Conservation (phyloP, 1,284 basidiomycete species). For the Ustilago shanxiensis region DNA sequence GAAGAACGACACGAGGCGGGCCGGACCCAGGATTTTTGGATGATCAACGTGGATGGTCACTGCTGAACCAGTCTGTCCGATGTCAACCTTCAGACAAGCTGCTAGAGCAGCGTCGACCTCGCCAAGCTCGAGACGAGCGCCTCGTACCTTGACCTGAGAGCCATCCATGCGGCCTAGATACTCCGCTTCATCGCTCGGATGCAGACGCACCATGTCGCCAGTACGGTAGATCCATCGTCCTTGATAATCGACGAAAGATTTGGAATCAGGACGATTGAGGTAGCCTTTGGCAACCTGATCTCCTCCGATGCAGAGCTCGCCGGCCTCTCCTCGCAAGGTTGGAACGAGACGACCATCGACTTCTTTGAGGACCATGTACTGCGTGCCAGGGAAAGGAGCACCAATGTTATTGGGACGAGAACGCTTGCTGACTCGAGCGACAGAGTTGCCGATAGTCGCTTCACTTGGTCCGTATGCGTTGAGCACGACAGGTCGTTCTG, state of each 20-base stretch:
- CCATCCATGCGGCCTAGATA: conserved; percentile 64
- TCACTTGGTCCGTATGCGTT: conserved; percentile 69
- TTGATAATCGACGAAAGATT: conserved; percentile 44
- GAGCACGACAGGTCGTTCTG: conserved; percentile 47
- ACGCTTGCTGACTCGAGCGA: conserved; percentile 48
- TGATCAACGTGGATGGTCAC: conserved; percentile 53
- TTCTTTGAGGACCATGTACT: conserved; percentile 56
- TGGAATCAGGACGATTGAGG: conserved; percentile 39
- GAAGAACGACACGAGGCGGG: conserved; percentile 55
- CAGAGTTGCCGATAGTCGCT: conserved; percentile 66
- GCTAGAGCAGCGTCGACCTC: conserved; percentile 58
- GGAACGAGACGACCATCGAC: conserved; percentile 29
- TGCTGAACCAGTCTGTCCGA: conserved; percentile 19
- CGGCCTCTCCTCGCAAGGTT: conserved; percentile 58
- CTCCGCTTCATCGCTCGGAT: conserved; percentile 54
- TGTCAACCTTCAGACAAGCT: conserved; percentile 15
- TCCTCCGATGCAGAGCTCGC: conserved; percentile 65
- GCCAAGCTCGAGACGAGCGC: conserved; percentile 65
- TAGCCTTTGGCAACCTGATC: conserved; percentile 64
- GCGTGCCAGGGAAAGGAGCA: conserved; percentile 59
- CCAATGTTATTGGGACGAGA: conserved; percentile 58
- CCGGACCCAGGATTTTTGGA: conserved; percentile 32
- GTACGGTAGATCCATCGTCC: conserved; percentile 59
- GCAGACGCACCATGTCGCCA: conserved; percentile 62
- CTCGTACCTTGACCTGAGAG: conserved; percentile 66